Conservation (phyloP, 75 land plant species). For the Pinus taeda region DNA sequence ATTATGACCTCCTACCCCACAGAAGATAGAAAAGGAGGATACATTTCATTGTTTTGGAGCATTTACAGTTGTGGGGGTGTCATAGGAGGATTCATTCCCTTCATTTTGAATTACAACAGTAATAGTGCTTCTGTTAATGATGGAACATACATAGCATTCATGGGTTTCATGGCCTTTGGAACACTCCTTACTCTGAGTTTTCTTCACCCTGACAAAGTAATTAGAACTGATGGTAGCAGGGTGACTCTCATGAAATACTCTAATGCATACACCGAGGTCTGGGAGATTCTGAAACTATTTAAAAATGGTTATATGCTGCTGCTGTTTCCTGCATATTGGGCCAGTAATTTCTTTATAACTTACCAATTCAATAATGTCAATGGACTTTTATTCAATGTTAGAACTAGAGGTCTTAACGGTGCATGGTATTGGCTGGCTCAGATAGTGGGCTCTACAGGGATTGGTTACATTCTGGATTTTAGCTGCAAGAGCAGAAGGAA, state of each 20-base stretch:
- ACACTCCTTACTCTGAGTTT: conserved; percentile 53
- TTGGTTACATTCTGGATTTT: conserved; percentile 67
- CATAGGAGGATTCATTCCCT: conserved; percentile 31
- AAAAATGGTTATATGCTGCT: conserved; percentile 63
- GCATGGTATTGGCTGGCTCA: conserved; percentile 87
- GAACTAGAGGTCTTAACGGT: conserved; percentile 81
- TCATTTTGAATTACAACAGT: conserved; percentile 23
- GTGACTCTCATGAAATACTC: conserved; percentile 48
- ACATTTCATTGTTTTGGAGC: conserved; percentile 38
- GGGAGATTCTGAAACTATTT: conserved; percentile 67
- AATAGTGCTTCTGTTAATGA: conserved; percentile 12
- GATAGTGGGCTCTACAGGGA: conserved; percentile 66
- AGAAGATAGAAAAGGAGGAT: conserved; percentile 15
- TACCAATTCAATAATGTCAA: conserved; percentile 84
- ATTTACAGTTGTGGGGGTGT: conserved; percentile 36
- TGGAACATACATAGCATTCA: conserved; percentile 37
- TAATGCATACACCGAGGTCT: conserved; percentile 29
- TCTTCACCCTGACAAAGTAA: conserved; percentile 50
- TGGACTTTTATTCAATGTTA: conserved; percentile 53
- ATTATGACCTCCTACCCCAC: conserved; percentile 93
- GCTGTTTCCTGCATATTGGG: conserved; percentile 72
- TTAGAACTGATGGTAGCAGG: conserved; percentile 58
- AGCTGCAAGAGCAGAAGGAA: conserved; percentile 50
- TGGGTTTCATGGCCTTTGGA: conserved; percentile 35
- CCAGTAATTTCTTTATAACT: conserved; percentile 82